Base-by-base conservation (phyloP, 768 basidiomycete genomes). In the Rhodosporidiobolus sp. region DNA sequence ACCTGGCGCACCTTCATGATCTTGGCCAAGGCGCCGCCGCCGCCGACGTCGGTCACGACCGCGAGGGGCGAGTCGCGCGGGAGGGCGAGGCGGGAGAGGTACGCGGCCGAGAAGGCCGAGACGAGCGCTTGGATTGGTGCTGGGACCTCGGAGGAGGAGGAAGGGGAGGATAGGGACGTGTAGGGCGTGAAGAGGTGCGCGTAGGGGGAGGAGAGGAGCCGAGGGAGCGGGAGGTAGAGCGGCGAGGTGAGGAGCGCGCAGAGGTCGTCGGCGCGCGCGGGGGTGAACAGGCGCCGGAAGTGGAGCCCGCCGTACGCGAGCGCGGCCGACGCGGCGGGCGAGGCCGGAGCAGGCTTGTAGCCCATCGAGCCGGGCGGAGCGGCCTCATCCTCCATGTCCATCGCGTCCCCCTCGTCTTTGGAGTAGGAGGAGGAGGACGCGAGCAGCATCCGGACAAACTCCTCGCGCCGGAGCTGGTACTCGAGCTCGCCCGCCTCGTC, bases 1-100 rank as follows among this genome's bases (percentile, higher is more conserved):
- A 98, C 91, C 73, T 89, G 90, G 72, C 91, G 86, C 11, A 92
- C 94, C 80, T 97, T 98, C 83, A 95, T 92, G 55, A 98, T 94
- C 78, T 90, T 87, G 11, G 90, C 89, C 67, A 98, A 81, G 0
- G 94, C 94, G 4, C 94, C 93, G 9, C 91, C 90, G 0, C 90
- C 92, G 2, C 95, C 96, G 62, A 98, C 89, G 77, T 95, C 94
- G 6, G 91, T 92, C 6, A 94, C 89, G 6, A 96, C 92, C 52
- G 88, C 85, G 55, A 99, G 84, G 1, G 94, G 91, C 20, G 91
- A 87, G 77, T 95, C 91, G 68, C 89, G 85, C 76, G 94, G 91
- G 89, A 95, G 90, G 7, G 90, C 91, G 26, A 94, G 82, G 76
- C 86, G 88, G 20, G 89, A 88, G 77, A 94, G 94, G 77, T 90